Percentiles rank a stretch among this genome's conserved stretches.
phyloP scores from a whole-genome alignment of 192 early-diverging fungal species.

The Coemansia sp. region DNA sequence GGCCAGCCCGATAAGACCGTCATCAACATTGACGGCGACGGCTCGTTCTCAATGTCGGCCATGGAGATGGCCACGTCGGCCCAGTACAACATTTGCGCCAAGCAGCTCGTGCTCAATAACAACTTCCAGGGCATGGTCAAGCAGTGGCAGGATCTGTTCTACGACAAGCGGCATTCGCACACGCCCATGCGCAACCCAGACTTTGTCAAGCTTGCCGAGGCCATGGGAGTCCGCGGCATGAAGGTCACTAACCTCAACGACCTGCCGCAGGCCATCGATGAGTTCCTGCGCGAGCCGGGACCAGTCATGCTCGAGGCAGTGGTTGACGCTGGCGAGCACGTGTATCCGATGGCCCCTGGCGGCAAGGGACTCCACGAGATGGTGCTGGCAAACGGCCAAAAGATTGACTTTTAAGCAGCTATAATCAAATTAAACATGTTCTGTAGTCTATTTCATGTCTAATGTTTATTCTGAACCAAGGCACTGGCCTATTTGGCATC shows the following conservation, averaged over 20 bases:
- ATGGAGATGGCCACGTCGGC: constrained; percentile 97
- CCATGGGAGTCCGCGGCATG: constrained; percentile 88
- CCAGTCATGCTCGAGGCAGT: constrained; percentile 92
- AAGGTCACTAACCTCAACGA: constrained; percentile 82
- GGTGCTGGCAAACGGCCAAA: constrained; percentile 57
- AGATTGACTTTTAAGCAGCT: constrained; percentile 22
- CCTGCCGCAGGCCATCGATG: constrained; percentile 79
- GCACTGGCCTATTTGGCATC: constrained; percentile 1
- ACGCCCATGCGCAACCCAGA: constrained; percentile 96
- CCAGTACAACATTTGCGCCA: constrained; percentile 97
- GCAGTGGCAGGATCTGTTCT: constrained; percentile 95
- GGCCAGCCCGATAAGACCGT: constrained; percentile 91
- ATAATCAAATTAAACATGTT: too few relatives aligned
- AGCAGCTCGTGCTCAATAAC: constrained; percentile 96
- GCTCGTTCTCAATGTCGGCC: constrained; percentile 96
- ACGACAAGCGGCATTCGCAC: constrained; percentile 92
- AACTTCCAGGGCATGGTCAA: constrained; percentile 99
- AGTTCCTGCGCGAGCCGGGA: constrained; percentile 80
- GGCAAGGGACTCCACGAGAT: constrained; percentile 93
- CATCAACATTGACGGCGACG: constrained; percentile 98
- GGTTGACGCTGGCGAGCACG: constrained; percentile 90
- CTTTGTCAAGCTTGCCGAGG: constrained; percentile 96
- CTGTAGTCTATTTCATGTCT: too few relatives aligned
- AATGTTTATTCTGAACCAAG: too few relatives aligned
- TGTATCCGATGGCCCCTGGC: constrained; percentile 97